phyloP scores from a whole-genome alignment of 2,329 filamentous ascomycete species.

The Phoma sp. region DNA sequence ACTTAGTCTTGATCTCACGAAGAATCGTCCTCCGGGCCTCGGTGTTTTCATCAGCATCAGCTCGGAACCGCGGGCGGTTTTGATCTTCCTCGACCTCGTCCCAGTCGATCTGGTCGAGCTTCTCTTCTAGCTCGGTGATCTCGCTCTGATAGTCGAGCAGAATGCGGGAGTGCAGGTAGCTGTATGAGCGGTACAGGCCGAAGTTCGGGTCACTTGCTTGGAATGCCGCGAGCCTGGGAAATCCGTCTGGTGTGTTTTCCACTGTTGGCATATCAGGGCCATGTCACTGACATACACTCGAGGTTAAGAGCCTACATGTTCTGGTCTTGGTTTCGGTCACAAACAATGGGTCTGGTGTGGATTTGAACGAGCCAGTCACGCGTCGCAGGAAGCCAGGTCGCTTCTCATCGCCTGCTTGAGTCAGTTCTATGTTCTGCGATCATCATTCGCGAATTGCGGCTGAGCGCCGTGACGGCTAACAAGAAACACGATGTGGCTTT shows the following conservation, averaged over 20 bases:
- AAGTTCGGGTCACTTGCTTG: conserved; percentile 50
- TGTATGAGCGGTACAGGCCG: conserved; percentile 49
- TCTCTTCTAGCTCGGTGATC: conserved; percentile 44
- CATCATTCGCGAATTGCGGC: not conserved
- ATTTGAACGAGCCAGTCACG: conserved; percentile 39
- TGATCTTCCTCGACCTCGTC: conserved; percentile 35
- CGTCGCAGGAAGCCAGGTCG: conserved; percentile 33
- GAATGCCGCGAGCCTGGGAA: conserved; percentile 48
- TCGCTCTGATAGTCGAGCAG: conserved; percentile 49
- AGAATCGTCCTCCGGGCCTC: conserved; percentile 37
- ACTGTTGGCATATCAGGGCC: conserved; percentile 24
- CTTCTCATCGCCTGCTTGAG: conserved; percentile 26
- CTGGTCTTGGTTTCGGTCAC: conserved; percentile 44
- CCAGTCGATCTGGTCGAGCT: conserved; percentile 46
- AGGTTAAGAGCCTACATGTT: conserved; percentile 33
- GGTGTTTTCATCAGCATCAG: conserved; percentile 16
- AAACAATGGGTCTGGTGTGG: conserved; percentile 34
- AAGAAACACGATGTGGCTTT: not conserved
- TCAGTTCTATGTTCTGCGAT: conserved; percentile 12
- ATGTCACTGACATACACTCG: not conserved
- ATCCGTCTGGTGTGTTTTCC: conserved; percentile 48
- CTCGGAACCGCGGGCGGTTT: conserved; percentile 3
- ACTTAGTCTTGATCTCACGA: conserved; percentile 38
- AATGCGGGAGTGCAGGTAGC: conserved; percentile 48
- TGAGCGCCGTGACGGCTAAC: not conserved